These are phyloP conservation scores for Metschnikowia lochheadii DNA, from an alignment of 805 yeast species.

Conservation along the genomic window DNA sequence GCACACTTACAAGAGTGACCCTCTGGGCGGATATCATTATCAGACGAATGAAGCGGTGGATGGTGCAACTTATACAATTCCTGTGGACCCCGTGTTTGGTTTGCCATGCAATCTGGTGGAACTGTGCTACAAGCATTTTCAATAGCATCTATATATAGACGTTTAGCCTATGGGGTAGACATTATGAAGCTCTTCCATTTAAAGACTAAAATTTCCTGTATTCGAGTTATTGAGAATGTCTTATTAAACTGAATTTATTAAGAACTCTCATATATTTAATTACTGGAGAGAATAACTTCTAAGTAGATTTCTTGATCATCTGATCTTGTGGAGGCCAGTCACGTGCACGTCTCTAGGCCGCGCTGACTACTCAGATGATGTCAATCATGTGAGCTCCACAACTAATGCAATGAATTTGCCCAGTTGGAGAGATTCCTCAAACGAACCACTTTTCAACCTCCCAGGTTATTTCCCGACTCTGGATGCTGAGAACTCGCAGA, in stretches of 20 bases:
- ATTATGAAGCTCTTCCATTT: too few relatives aligned
- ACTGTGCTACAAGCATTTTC: slow-evolving; percentile 15
- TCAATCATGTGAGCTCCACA: neutral
- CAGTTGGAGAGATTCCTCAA: neutral
- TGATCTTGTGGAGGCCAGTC: neutral
- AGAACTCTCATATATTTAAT: too few relatives aligned
- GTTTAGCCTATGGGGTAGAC: too few relatives aligned
- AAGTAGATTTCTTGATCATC: too few relatives aligned
- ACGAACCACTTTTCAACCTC: neutral
- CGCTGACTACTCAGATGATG: neutral
- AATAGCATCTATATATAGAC: neutral
- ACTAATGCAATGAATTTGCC: neutral
- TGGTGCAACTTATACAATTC: slow-evolving; percentile 10
- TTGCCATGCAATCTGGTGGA: slow-evolving; percentile 45
- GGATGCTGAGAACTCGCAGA: neutral
- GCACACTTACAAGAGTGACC: slow-evolving; percentile 20
- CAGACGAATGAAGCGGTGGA: slow-evolving; percentile 5
- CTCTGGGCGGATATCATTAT: slow-evolving; percentile 3
- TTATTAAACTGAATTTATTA: too few relatives aligned
- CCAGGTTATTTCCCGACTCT: neutral
- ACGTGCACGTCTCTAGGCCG: neutral
- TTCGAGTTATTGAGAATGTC: too few relatives aligned
- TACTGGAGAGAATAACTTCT: too few relatives aligned
- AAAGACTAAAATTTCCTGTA: too few relatives aligned
- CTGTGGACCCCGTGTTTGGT: slow-evolving; percentile 38